A percentile compares a stretch with the other conserved stretches of the same genome.
phyloP scores from a whole-genome alignment of 208 protist species.

The Leishmania gerbilli region DNA sequence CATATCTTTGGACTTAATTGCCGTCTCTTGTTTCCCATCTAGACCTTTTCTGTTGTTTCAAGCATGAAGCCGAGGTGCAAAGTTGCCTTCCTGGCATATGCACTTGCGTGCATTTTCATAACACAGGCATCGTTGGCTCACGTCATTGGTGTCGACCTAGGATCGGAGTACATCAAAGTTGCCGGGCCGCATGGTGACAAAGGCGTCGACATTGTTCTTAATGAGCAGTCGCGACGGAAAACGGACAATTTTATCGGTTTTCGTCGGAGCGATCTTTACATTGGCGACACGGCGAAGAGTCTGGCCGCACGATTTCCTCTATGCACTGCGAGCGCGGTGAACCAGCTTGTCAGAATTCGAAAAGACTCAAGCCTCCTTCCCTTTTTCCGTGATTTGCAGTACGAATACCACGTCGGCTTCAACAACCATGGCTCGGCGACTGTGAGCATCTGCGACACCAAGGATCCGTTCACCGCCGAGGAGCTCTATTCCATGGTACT shows the following conservation, averaged over 20 bases:
- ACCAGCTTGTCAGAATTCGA: conserved; percentile 64
- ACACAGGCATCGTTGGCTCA: conserved; percentile 25
- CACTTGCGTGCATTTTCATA: conserved; percentile 14
- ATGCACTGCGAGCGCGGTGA: conserved; percentile 62
- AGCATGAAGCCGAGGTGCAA: neutral
- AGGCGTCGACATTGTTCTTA: conserved; percentile 93
- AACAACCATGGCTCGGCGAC: conserved; percentile 45
- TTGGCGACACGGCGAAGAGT: conserved; percentile 86
- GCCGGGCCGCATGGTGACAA: conserved; percentile 67
- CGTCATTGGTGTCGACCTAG: conserved; percentile 89
- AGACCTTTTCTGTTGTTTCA: neutral
- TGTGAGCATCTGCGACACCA: conserved; percentile 49
- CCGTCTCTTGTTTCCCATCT: neutral
- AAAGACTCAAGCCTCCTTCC: conserved; percentile 42
- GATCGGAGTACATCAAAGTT: conserved; percentile 86
- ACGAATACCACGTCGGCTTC: conserved; percentile 55
- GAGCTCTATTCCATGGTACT: conserved; percentile 92
- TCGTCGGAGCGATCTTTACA: conserved; percentile 85
- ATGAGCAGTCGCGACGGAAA: conserved; percentile 94
- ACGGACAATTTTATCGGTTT: conserved; percentile 92
- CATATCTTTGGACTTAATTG: neutral
- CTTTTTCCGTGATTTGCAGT: conserved; percentile 33
- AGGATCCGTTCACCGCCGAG: conserved; percentile 75
- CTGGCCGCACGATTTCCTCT: conserved; percentile 90
- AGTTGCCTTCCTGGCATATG: neutral